Conservation (phyloP, 768 basidiomycete genomes). For the Hericium erinaceus region DNA sequence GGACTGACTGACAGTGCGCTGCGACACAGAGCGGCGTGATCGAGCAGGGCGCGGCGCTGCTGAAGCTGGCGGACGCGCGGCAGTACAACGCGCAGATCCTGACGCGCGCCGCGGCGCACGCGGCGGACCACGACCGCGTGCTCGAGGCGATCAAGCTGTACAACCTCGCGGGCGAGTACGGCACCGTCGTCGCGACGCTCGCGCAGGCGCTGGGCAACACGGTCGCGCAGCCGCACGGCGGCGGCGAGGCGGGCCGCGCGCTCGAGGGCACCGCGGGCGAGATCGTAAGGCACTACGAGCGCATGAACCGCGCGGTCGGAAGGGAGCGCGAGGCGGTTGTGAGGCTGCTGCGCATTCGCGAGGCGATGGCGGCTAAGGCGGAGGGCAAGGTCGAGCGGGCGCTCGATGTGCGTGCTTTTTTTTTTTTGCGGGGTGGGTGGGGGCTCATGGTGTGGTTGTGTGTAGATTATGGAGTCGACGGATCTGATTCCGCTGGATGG, state of each 20-base stretch:
- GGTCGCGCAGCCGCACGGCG: slow-evolving; percentile 48
- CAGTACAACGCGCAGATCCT: slow-evolving; percentile 81
- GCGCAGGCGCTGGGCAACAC: slow-evolving; percentile 83
- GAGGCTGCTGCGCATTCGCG: slow-evolving; percentile 67
- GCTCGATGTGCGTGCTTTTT: slow-evolving; percentile 54
- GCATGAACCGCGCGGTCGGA: slow-evolving; percentile 63
- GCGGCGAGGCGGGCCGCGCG: slow-evolving; percentile 53
- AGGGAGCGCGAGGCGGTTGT: slow-evolving; percentile 68
- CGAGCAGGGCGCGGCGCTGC: slow-evolving; percentile 70
- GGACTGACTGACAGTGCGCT: not conserved
- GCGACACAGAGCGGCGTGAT: slow-evolving; percentile 66
- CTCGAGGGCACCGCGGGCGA: slow-evolving; percentile 71
- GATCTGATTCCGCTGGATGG: slow-evolving; percentile 80
- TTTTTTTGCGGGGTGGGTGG: not conserved
- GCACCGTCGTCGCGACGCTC: slow-evolving; percentile 80
- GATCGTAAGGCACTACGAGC: slow-evolving; percentile 73
- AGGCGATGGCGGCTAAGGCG: slow-evolving; percentile 71
- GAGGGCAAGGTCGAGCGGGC: slow-evolving; percentile 65
- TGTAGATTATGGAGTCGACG: slow-evolving; percentile 78
- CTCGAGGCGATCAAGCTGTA: slow-evolving; percentile 92
- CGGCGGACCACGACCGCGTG: slow-evolving; percentile 75
- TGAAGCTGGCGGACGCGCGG: slow-evolving; percentile 56
- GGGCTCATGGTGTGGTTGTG: not conserved
- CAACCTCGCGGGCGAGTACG: slow-evolving; percentile 88
- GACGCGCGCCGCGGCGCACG: slow-evolving; percentile 69